These are phyloP conservation scores for Cryphonectria radicalis DNA, from an alignment of 2,329 filamentous ascomycete species.

Conservation along the genomic window DNA sequence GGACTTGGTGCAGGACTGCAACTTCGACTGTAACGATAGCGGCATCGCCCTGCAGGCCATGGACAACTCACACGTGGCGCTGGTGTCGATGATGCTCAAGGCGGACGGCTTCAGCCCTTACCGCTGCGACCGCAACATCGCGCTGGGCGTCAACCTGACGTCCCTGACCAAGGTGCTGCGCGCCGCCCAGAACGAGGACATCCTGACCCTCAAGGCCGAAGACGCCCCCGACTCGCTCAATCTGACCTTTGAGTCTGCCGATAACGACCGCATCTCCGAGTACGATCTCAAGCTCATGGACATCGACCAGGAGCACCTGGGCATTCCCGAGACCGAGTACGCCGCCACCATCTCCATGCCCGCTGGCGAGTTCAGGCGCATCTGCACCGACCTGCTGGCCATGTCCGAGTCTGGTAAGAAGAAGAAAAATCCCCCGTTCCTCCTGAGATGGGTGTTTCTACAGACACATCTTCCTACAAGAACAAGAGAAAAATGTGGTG, in stretches of 20 bases:
- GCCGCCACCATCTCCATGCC: slow-evolving; percentile 90
- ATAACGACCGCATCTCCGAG: slow-evolving; percentile 91
- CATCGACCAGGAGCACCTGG: slow-evolving; percentile 98
- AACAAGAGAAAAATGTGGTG: not conserved
- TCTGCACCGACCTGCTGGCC: slow-evolving; percentile 87
- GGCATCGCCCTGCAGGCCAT: slow-evolving; percentile 98
- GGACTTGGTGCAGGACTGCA: slow-evolving; percentile 98
- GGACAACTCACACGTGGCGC: slow-evolving; percentile 99
- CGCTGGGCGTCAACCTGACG: slow-evolving; percentile 93
- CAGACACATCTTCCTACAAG: too few relatives aligned
- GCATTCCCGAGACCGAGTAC: slow-evolving; percentile 99
- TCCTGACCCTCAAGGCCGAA: slow-evolving; percentile 95
- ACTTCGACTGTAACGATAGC: slow-evolving; percentile 99
- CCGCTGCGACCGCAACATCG: slow-evolving; percentile 98
- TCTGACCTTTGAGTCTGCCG: slow-evolving; percentile 89
- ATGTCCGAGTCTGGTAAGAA: slow-evolving; percentile 91
- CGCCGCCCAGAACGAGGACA: slow-evolving; percentile 90
- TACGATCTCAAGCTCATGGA: slow-evolving; percentile 99
- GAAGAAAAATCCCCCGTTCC: not conserved
- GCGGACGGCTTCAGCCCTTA: slow-evolving; percentile 92
- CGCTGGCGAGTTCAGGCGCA: slow-evolving; percentile 86
- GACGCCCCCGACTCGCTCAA: slow-evolving; percentile 96
- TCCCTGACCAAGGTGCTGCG: slow-evolving; percentile 97
- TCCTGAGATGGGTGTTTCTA: not conserved
- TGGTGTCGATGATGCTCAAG: slow-evolving; percentile 98